Percentiles rank a stretch among this genome's conserved stretches.
These are phyloP conservation scores for Botryotinia convoluta DNA, from an alignment of 2,329 filamentous ascomycete species.

Conservation along the genomic window DNA sequence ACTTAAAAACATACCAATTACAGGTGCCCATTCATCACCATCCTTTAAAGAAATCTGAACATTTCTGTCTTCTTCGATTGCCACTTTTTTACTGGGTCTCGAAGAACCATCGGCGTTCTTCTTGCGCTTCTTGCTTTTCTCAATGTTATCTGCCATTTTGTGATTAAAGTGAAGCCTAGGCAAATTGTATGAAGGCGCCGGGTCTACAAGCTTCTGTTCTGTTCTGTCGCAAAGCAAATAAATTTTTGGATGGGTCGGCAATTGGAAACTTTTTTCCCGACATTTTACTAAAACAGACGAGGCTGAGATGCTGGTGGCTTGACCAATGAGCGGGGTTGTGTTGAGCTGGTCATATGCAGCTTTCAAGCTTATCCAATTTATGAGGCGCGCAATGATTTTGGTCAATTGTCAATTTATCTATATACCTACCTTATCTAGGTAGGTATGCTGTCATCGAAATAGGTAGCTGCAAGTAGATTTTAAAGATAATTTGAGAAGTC, in stretches of 20 bases:
- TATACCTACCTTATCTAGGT: too few species aligned
- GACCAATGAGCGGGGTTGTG: neutral
- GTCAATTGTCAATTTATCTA: too few species aligned
- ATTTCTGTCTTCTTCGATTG: constrained; percentile 42
- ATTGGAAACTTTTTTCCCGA: constrained; percentile 23
- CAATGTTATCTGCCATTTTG: constrained; percentile 34
- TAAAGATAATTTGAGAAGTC: neutral
- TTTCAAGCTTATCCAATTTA: neutral
- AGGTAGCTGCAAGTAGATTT: neutral
- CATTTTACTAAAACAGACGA: constrained; percentile 10
- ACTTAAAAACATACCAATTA: constrained; percentile 47
- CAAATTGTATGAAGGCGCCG: neutral
- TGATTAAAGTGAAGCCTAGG: neutral
- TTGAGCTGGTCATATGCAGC: neutral
- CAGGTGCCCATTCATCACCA: constrained; percentile 49
- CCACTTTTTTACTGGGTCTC: constrained; percentile 52
- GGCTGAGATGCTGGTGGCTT: constrained; percentile 1
- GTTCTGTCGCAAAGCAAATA: constrained; percentile 12
- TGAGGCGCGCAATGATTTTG: neutral
- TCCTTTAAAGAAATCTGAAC: constrained; percentile 48
- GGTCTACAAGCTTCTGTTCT: neutral
- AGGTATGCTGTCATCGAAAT: neutral
- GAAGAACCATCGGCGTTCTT: constrained; percentile 43
- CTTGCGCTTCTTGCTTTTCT: constrained; percentile 50
- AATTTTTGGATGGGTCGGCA: constrained; percentile 14